These are phyloP conservation scores for Penicillium simplicissimum DNA, from an alignment of 495 filamentous ascomycete species.

Conservation along the genomic window DNA sequence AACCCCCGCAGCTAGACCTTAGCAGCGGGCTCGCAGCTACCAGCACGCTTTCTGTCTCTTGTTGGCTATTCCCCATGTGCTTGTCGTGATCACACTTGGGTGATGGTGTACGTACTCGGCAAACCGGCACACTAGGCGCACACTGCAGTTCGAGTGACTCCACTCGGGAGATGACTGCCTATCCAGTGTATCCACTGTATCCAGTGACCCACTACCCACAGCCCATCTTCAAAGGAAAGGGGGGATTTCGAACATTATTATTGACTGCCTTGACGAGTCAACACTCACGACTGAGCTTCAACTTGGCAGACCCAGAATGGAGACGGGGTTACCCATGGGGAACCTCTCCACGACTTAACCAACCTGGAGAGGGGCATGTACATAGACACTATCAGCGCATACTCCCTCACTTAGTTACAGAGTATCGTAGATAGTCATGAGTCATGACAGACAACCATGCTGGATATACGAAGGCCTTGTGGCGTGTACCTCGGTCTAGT, in stretches of 20 bases:
- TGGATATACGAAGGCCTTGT: neutral
- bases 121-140: conserved; percentile 33
- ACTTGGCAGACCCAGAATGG: no score
- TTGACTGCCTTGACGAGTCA: neutral
- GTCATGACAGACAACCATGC: neutral
- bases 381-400: neutral
- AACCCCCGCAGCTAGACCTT: neutral
- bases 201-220: neutral
- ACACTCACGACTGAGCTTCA: neutral
- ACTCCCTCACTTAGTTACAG: no score
- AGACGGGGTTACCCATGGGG: neutral
- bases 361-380: neutral
- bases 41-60: neutral
- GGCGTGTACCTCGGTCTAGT: conserved; percentile 13
- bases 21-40: neutral
- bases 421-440: no score
- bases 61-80: neutral
- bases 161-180: neutral
- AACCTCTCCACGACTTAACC: neutral
- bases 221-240: neutral
- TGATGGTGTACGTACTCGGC: conserved; percentile 29
- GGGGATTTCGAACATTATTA: neutral
- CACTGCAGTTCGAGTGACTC: conserved; percentile 6
- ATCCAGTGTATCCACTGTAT: no score
- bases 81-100: neutral